Base-by-base conservation (phyloP, 2,329 filamentous ascomycete genomes). In the Aureobasidium subglaciale region DNA sequence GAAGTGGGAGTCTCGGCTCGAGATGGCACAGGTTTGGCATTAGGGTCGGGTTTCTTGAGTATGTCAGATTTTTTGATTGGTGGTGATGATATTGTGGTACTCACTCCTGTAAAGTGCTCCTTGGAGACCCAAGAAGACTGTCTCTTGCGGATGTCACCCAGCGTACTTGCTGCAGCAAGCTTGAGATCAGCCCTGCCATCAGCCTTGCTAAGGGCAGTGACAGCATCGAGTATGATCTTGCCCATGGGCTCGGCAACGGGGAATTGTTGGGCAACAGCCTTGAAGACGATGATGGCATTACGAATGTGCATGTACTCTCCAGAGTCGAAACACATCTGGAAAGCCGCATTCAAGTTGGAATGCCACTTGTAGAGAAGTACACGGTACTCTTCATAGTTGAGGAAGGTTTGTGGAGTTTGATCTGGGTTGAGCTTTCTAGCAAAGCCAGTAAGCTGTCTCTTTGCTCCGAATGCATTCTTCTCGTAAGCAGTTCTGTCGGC, bases 261-360 rank as follows among this genome's bases (percentile, higher is more conserved):
- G 77, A 96, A 99, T 64, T 84, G 80, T 49, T 90, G 84, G 22
- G 89, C 81, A 45, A 96, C 79, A 10, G 83, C 80, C 67, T 93
- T 95, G 58, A 99, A 77, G 4, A 97, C 79, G 57, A 87, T 93
- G 62, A 97, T 95, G 41, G 90, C 90, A 68, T 99, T 99, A 55
- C 92, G 85, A 67, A 97, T 95, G 69, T 96, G 91, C 87, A 96
- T 96, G 81, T 93, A 99, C 71, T 97, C 92, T 29, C 82, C 84
- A 25, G 86, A 86, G 16, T 83, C 83, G 43, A 99, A 78, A 67
- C 92, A 96, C 34, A 81, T 80, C 67, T 90, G 91, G 55, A 99
- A 75, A 2, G 92, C 89, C 48, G 76, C 81, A 63, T 87, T 87
- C 40, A 99, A 74, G 60, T 87, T 84, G 63, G 86, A 84, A 70